Evolutionary conservation across 257 asterid species (phyloP).

Genomic region (Solanum acaule): DNA sequence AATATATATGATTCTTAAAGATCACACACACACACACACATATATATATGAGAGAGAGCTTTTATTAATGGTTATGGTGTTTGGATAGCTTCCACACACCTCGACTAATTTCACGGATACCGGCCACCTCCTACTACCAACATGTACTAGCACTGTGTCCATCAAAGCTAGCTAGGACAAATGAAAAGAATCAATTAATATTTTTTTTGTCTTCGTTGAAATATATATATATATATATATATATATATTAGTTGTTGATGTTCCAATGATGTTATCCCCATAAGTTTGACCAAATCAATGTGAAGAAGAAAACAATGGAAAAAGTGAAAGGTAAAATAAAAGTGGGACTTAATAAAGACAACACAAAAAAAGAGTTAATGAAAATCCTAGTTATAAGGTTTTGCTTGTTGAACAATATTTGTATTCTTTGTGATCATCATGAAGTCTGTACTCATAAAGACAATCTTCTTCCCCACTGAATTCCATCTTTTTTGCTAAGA

Average conservation of each 20-base stretch:
- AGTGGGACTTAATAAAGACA: not conserved
- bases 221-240: not conserved
- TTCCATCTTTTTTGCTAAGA: not conserved
- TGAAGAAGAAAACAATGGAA: not conserved
- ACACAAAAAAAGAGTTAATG: not conserved
- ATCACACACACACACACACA: no score
- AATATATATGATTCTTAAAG: not conserved
- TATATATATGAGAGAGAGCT: no score
- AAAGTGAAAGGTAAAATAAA: not conserved
- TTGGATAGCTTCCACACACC: not conserved
- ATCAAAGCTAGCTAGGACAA: not conserved
- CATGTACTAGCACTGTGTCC: not conserved
- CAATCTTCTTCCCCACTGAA: constrained; percentile 5
- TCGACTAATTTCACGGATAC: no score
- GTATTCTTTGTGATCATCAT: not conserved
- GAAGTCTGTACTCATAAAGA: not conserved
- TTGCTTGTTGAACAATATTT: constrained; percentile 1
- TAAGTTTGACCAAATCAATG: not conserved
- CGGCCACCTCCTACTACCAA: no score
- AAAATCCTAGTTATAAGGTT: not conserved
- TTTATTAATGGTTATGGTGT: not conserved
- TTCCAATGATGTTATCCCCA: not conserved
- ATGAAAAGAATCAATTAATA: no score
- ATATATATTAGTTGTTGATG: not conserved
- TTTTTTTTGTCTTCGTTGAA: not conserved